A percentile compares a stretch with the other conserved stretches of the same genome.
Conservation (phyloP, 805 yeast genomes). For the Candida golubevii region DNA sequence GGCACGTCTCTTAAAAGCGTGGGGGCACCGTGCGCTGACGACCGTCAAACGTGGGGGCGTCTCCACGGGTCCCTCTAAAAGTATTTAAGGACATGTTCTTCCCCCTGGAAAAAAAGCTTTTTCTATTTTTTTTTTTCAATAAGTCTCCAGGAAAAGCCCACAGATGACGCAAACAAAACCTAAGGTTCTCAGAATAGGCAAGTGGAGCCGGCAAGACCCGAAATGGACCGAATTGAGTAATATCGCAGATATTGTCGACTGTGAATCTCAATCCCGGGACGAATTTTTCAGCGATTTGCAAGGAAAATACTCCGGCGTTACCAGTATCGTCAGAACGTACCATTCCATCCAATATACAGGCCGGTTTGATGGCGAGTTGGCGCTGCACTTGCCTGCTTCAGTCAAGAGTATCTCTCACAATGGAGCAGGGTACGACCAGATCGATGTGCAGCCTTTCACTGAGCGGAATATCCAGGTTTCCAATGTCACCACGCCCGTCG, state of each 20-base stretch:
- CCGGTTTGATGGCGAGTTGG: slow-evolving; percentile 59
- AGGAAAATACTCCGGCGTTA: slow-evolving; percentile 41
- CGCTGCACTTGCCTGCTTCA: slow-evolving; percentile 48
- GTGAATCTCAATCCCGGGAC: slow-evolving; percentile 31
- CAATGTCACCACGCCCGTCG: slow-evolving; percentile 63
- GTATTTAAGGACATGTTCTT: too few relatives aligned
- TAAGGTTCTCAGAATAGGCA: slow-evolving; percentile 17
- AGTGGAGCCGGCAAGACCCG: slow-evolving; percentile 12
- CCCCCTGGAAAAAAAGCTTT: too few relatives aligned
- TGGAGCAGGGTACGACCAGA: slow-evolving; percentile 78
- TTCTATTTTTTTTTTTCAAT: too few relatives aligned
- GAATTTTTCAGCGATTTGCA: slow-evolving; percentile 43
- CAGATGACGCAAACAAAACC: slow-evolving; percentile 6
- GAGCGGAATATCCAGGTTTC: slow-evolving; percentile 57
- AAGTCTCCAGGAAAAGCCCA: too few relatives aligned
- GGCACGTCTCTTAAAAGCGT: background rate
- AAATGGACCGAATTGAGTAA: slow-evolving; percentile 14
- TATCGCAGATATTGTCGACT: slow-evolving; percentile 33
- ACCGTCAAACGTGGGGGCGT: too few relatives aligned
- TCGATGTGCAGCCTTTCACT: slow-evolving; percentile 52
- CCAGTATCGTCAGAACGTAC: slow-evolving; percentile 50
- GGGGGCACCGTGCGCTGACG: background rate
- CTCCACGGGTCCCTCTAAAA: too few relatives aligned
- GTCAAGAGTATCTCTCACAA: slow-evolving; percentile 53
- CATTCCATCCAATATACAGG: slow-evolving; percentile 53